Evolutionary conservation across 23 red algal genomes (phyloP).

Genomic region (Gracilaria gracilis): DNA sequence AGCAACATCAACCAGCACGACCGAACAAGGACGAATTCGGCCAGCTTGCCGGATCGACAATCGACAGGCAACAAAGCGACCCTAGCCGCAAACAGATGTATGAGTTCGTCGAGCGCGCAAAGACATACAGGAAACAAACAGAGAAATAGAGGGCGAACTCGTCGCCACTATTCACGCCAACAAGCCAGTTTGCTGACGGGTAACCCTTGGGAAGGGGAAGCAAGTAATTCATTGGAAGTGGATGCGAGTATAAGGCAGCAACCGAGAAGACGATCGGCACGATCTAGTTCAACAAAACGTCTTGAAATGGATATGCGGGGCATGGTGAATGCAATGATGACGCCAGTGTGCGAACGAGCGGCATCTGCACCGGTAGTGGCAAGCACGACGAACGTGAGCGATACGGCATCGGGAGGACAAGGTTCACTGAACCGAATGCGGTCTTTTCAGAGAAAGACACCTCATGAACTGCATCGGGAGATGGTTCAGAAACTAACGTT

Average conservation of each 20-base stretch:
- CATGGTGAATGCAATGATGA: not conserved
- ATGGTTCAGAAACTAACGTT: not conserved
- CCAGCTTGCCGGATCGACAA: not conserved
- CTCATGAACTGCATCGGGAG: conserved; percentile 31
- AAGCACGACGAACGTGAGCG: not conserved
- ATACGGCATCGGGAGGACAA: not conserved
- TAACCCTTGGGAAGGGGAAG: no score
- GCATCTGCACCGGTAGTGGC: not conserved
- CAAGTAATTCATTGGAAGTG: not conserved
- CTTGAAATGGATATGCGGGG: not conserved
- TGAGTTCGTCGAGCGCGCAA: not conserved
- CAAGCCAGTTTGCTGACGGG: not conserved
- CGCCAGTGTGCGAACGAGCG: not conserved
- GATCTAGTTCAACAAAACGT: not conserved
- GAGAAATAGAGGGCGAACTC: not conserved
- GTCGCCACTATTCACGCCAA: not conserved
- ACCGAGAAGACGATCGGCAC: not conserved
- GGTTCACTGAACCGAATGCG: not conserved
- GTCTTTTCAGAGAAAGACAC: not conserved
- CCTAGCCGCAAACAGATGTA: not conserved
- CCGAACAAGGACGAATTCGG: not conserved
- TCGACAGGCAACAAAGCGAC: not conserved
- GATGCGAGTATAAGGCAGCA: not conserved
- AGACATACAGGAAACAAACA: not conserved
- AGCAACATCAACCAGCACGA: not conserved